phyloP scores from a whole-genome alignment of 2,329 filamentous ascomycete genomes.

The Passalora sequoiae region DNA sequence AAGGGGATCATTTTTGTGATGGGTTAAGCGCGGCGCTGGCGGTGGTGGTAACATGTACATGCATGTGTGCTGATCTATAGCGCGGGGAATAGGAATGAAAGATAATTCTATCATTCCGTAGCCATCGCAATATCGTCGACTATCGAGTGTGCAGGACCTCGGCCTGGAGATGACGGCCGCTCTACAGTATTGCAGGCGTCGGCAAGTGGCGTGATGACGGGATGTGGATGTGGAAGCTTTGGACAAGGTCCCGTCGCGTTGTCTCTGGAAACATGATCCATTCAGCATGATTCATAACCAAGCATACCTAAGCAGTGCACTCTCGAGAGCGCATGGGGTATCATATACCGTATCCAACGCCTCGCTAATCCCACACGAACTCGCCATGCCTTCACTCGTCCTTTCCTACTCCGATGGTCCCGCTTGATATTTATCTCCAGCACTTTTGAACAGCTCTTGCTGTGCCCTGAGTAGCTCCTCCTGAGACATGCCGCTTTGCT shows the following conservation, averaged over 20 bases:
- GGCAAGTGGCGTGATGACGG: no score
- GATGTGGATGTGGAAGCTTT: no score
- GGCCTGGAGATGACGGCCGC: no score
- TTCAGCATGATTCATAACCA: slow-evolving; percentile 2
- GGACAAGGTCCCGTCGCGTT: no score
- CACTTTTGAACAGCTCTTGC: slow-evolving; percentile 82
- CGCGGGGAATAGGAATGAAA: no score
- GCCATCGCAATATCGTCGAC: no score
- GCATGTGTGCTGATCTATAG: no score
- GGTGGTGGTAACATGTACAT: no score
- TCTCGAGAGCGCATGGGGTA: neutral
- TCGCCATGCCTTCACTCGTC: neutral
- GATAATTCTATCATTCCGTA: no score
- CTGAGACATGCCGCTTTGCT: slow-evolving; percentile 84
- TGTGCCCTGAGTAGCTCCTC: slow-evolving; percentile 86
- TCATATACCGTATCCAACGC: neutral
- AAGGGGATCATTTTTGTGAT: neutral
- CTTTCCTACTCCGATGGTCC: slow-evolving; percentile 7
- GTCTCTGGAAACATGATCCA: no score
- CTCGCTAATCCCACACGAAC: neutral
- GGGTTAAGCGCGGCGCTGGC: slow-evolving; percentile 1
- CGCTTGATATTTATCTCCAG: slow-evolving; percentile 63
- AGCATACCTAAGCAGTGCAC: neutral
- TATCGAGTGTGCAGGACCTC: no score
- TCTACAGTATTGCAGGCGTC: no score